Conservation (phyloP, 2,329 filamentous ascomycete genomes). For the Fusarium albidum region DNA sequence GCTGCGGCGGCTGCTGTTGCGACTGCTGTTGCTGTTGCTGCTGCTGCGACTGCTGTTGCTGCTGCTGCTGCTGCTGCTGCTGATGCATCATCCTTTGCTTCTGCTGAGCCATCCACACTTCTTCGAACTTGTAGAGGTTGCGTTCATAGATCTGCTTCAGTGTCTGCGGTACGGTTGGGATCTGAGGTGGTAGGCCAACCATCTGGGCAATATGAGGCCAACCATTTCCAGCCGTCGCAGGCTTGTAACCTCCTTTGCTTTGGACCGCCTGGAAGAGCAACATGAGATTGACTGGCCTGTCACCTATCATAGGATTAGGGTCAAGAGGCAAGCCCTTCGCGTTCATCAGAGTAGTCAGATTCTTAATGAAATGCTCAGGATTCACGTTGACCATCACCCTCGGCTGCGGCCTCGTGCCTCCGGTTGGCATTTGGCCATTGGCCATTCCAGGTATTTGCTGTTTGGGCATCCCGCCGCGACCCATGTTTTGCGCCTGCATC, state of each 20-base stretch:
- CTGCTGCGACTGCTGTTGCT: slow-evolving; percentile 49
- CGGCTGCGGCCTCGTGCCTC: slow-evolving; percentile 60
- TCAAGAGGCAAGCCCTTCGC: slow-evolving; percentile 78
- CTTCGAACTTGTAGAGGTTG: slow-evolving; percentile 81
- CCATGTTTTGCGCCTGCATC: slow-evolving; percentile 57
- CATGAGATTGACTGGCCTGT: slow-evolving; percentile 77
- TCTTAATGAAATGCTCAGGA: slow-evolving; percentile 78
- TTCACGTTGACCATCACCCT: slow-evolving; percentile 55
- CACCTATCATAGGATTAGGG: slow-evolving; percentile 74
- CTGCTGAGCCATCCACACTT: slow-evolving; percentile 67
- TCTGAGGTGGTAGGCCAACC: slow-evolving; percentile 69
- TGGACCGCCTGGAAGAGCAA: slow-evolving; percentile 78
- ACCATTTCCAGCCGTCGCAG: slow-evolving; percentile 71
- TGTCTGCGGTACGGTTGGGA: slow-evolving; percentile 73
- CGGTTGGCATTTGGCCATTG: slow-evolving; percentile 64
- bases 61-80: slow-evolving; percentile 53
- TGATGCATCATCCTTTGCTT: slow-evolving; percentile 62
- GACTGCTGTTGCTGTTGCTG: slow-evolving; percentile 46
- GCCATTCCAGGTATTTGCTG: slow-evolving; percentile 58
- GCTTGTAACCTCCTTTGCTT: slow-evolving; percentile 80
- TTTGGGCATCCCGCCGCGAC: slow-evolving; percentile 62
- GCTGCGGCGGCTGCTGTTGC: slow-evolving; percentile 49
- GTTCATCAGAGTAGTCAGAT: slow-evolving; percentile 79
- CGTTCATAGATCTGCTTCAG: slow-evolving; percentile 78
- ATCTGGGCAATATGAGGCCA: slow-evolving; percentile 78